Percentiles rank a stretch among this genome's conserved stretches.
Conservation (phyloP, 129 eudicot species). For the Ambrosia trifida region DNA sequence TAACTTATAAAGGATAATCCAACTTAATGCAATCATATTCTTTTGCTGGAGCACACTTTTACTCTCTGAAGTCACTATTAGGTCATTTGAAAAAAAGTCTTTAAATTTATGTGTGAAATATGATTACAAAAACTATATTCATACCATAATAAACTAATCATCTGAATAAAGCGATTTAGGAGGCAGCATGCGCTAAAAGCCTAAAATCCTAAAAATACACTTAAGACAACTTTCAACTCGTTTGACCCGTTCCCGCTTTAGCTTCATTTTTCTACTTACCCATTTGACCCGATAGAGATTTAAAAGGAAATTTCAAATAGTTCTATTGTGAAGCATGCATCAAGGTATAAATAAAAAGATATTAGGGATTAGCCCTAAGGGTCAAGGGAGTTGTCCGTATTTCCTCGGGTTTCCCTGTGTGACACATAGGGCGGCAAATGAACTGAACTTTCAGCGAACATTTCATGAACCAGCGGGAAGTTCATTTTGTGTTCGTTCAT, state of each 20-base stretch:
- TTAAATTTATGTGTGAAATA: not conserved
- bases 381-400: too few species aligned
- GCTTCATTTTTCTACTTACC: not conserved
- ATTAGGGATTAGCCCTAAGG: too few species aligned
- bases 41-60: not conserved
- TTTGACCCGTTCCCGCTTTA: not conserved
- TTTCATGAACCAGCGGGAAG: too few species aligned
- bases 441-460: too few species aligned
- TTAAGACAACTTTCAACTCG: not conserved
- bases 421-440: too few species aligned
- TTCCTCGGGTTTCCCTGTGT: too few species aligned
- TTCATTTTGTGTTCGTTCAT: too few species aligned
- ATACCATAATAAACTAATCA: not conserved
- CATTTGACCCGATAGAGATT: not conserved
- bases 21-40: not conserved
- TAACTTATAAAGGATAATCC: not conserved
- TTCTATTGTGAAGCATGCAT: conserved; percentile 6
- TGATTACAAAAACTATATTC: not conserved
- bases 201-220: not conserved
- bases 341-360: not conserved
- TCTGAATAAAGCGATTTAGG: not conserved
- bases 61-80: not conserved
- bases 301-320: not conserved
- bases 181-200: not conserved
- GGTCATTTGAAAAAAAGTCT: not conserved